These are phyloP conservation scores for Rhizoctonia solani DNA, from an alignment of 1,284 basidiomycete species.

Conservation along the genomic window DNA sequence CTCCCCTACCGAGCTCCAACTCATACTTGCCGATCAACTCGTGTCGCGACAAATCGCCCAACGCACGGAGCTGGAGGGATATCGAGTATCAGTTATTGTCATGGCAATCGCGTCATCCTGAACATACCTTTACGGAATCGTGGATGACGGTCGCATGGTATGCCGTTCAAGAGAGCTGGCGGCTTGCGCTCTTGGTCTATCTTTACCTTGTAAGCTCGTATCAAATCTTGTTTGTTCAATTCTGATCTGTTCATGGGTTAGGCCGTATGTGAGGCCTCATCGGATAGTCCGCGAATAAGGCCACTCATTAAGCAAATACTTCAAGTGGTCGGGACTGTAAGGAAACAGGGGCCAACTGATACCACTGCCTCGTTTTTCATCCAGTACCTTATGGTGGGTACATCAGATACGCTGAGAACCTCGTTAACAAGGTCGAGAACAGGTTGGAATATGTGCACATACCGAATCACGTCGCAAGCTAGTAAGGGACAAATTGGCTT, in stretches of 20 bases:
- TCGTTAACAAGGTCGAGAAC: not conserved
- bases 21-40: conserved; percentile 8
- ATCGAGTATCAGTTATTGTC: not conserved
- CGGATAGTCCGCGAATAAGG: not conserved
- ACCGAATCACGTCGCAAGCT: conserved; percentile 3
- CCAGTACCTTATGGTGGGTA: conserved; percentile 11
- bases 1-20: not conserved
- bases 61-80: not conserved
- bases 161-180: conserved; percentile 19
- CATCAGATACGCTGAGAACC: not conserved
- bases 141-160: not conserved
- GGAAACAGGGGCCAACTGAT: not conserved
- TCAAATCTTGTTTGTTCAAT: not conserved
- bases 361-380: not conserved
- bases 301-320: not conserved
- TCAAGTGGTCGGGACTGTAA: not conserved
- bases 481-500: not conserved
- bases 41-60: not conserved
- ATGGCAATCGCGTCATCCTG: not conserved
- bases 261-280: not conserved
- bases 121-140: not conserved
- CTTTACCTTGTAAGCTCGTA: conserved; percentile 2
- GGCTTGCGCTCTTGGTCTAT: conserved; percentile 6
- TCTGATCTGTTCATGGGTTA: not conserved
- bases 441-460: conserved; percentile 16